Evolutionary conservation across 2,329 filamentous ascomycete species (phyloP).

Genomic region (Neofusicoccum cordaticola): DNA sequence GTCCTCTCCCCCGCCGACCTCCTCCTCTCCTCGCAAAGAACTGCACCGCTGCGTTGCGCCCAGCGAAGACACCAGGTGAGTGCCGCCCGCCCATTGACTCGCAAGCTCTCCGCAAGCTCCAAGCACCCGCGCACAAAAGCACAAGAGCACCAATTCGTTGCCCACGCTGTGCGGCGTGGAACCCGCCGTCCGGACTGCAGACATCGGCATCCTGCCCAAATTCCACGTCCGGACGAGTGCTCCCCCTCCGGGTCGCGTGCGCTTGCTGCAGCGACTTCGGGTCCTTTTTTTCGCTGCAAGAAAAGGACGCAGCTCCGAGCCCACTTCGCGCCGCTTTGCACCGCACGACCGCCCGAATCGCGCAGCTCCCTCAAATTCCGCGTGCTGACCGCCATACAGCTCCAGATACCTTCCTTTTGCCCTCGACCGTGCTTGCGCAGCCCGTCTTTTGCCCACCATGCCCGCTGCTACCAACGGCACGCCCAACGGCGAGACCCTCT

Average conservation of each 20-base stretch:
- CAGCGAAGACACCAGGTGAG: constrained; percentile 4
- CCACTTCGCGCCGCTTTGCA: constrained; percentile 1
- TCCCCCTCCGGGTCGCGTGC: not conserved
- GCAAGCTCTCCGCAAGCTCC: not conserved
- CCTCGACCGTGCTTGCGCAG: not conserved
- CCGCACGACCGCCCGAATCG: not conserved
- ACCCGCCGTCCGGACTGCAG: not conserved
- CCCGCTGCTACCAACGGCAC: constrained; percentile 39
- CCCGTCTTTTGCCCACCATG: constrained; percentile 35
- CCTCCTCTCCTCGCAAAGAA: not conserved
- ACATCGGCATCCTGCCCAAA: not conserved
- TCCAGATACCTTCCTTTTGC: constrained; percentile 4
- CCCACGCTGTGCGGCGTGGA: not conserved
- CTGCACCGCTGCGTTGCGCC: constrained; percentile 3
- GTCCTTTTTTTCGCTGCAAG: not conserved
- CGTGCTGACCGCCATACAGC: not conserved
- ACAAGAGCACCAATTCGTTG: not conserved
- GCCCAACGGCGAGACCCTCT: constrained; percentile 43
- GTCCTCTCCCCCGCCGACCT: not conserved
- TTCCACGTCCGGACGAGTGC: not conserved
- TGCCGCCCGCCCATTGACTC: not conserved
- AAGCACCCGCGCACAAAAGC: not conserved
- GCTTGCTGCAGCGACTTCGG: not conserved
- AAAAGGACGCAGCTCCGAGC: constrained; percentile 5
- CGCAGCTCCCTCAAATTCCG: not conserved